Base-by-base conservation (phyloP, 2,329 filamentous ascomycete genomes). In the Teratosphaeria gauchensis region DNA sequence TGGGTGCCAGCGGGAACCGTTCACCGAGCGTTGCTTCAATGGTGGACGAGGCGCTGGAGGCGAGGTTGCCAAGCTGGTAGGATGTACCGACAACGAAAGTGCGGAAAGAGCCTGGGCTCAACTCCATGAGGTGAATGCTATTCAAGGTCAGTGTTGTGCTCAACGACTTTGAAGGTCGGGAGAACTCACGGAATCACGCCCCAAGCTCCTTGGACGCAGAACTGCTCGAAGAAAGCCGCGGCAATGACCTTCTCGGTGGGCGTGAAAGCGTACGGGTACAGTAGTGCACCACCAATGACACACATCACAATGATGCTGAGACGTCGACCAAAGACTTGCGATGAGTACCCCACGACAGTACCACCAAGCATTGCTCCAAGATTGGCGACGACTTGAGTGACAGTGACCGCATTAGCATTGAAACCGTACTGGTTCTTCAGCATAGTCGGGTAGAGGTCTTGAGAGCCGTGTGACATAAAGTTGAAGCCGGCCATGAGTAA, bases 401-500 rank as follows among this genome's bases (percentile, higher is more conserved):
- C 73, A 1, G 77, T 80, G 4, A 79, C 76, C 2, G 68, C 72
- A 59, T 78, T 73, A 32, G 73, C 58, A 8, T 75, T 77, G 72
- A 84, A 84, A 57, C 76, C 73, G 71, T 80, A 83, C 65, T 84
- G 78, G 63, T 80, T 88, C 73, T 75, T 66, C 14, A 84, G 69
- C 76, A 85, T 81, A 3, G 82, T 84, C 0, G 81, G 82, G 63
- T 84, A 86, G 1, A 85, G 72, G 71, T 87, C 83, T 66, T 88
- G 84, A 24, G 84, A 87, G 57, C 88, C 88, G 69, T 92, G 89
- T 19, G 85, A 88, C 88, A 94, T 91, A 70, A 94, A 95, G 75
- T 95, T 95, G 78, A 95, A 94, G 3, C 90, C 90, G 1, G 89
- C 87, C 89, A 95, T 95, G 46, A 95, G 78, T 1, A 95, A 77